A percentile compares a stretch with the other conserved stretches of the same genome.
Conservation (phyloP, 139 green algal species). For the Gonium pectorale region DNA sequence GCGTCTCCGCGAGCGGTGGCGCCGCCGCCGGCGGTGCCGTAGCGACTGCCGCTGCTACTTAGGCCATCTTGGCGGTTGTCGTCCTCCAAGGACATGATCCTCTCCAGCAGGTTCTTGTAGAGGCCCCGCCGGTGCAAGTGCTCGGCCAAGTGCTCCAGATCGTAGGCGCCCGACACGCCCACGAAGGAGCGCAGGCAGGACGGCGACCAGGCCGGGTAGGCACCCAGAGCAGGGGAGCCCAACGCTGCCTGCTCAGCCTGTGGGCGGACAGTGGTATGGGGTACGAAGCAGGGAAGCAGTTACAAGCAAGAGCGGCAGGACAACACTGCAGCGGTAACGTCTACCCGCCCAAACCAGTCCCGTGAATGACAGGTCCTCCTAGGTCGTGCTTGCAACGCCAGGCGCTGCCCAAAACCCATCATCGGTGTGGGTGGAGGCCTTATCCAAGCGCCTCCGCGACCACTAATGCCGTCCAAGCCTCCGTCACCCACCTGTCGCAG, state of each 20-base stretch:
- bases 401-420: too few species aligned
- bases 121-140: conserved; percentile 89
- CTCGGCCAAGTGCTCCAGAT: conserved; percentile 78
- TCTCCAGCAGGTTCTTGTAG: conserved; percentile 69
- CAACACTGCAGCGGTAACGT: too few species aligned
- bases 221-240: conserved; percentile 2
- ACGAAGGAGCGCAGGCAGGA: conserved; percentile 62
- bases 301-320: too few species aligned
- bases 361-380: too few species aligned
- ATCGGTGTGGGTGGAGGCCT: too few species aligned
- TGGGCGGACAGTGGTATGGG: neutral
- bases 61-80: neutral
- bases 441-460: too few species aligned
- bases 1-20: neutral
- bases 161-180: conserved; percentile 82
- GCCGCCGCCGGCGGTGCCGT: neutral
- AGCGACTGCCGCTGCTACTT: neutral
- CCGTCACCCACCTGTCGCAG: conserved; percentile 83
- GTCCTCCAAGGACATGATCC: conserved; percentile 62
- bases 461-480: too few species aligned
- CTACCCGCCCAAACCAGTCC: too few species aligned
- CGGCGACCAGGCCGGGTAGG: conserved; percentile 68
- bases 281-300: neutral
- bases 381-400: too few species aligned
- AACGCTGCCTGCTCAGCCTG: conserved; percentile 6